Evolutionary conservation across 371 early-diverging fungal genomes (phyloP), one percentile per base, ranked within the genome.

Genomic region (Entomophthora muscae): DNA sequence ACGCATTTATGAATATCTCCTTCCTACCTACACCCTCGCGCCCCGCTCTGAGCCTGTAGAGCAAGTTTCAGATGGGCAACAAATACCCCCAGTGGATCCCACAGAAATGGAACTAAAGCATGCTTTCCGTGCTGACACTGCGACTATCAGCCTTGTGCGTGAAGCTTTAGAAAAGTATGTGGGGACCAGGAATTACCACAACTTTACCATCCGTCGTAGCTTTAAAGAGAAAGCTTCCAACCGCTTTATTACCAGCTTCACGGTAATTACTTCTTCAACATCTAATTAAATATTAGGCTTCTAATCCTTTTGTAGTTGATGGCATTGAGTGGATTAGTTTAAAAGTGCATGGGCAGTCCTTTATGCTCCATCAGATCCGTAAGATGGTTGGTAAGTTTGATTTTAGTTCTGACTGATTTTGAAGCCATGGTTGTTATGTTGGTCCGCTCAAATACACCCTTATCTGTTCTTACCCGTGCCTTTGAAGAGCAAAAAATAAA

Each of bases 331-430:
- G 98, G 97, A 66, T 98, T 24, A 83, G 83, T 52, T 71, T 98
- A 42, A 85, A 83, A 66, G 86, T 99, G 23, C 84, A 90, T 57
- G 99, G 99, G 1, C 98, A 99, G 73, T 88, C 95, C 32, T 99
- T 99, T 69, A 93, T 99, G 95, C 77, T 99, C 33, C 98, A 99
- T 75, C 98, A 98, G 73, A 99, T 99, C 66, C 88, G 99, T 62
- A 99, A 99, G 72, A 99, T 99, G 99, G 86, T 98, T 64, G 90
- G 93, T 69, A 73, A 73, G 32, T 30, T 30, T 24, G 17, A 32
- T 32, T 29, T 31, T 57, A 27, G 26, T 55, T 54, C 30, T 23
- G 53, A 12, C 21, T 23, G 29, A 12, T 30, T 28, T 30, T 33
- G 52, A 69, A 77, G 81, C 80, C 22, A 76, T 97, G 71, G 84